Evolutionary conservation across 208 protist genomes (phyloP), one percentile per base, ranked within the genome.

Genomic region (Leishmania aethiopica): DNA sequence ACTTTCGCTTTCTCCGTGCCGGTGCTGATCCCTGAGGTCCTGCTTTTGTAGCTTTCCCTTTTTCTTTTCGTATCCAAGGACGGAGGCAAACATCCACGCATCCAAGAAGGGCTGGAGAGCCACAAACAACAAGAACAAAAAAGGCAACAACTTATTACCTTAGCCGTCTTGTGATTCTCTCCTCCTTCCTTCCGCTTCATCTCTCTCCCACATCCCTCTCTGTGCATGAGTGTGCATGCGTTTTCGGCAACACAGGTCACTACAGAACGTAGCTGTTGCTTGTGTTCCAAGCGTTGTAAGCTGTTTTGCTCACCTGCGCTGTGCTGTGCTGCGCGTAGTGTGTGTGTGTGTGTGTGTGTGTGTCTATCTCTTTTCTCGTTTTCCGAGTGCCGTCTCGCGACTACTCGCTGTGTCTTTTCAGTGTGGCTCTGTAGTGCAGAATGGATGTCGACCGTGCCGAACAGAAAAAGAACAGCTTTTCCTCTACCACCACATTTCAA

Each of bases 1-100:
- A 37, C 79, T 42, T 78, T 81, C 37, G 42, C 35, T 62, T 70
- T 75, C 66, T 75, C 75, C 25, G 32, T 75, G 70, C 10, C 22
- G 15, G 25, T n/a, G 40, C 40, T 32, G 69, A 37, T 13, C 22
- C 25, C 28, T 40, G n/a, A 13, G 13, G 47, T 75, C 71, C 55
- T 17, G n/a, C 47, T 17, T 75, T 40, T 7, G 71, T 25, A 3
- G 3, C 45, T 57, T 40, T 17, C 6, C 55, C 19, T 59, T 57
- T 37, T n/a, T 37, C 4, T 35, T 25, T 25, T 25, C n/a, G 25
- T 75, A 57, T 72, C 66, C 22, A 28, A 47, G 17, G 67, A 72
- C 32, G 11, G 40, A 3, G 37, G 40, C 67, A 72, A 13, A 11
- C 67, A n/a, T 40, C 17, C 19, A 25, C 37, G 32, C 22, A 10